A percentile compares a stretch with the other conserved stretches of the same genome.
Conservation (phyloP, 371 early-diverging fungal genomes). For the Smittium culicis region DNA sequence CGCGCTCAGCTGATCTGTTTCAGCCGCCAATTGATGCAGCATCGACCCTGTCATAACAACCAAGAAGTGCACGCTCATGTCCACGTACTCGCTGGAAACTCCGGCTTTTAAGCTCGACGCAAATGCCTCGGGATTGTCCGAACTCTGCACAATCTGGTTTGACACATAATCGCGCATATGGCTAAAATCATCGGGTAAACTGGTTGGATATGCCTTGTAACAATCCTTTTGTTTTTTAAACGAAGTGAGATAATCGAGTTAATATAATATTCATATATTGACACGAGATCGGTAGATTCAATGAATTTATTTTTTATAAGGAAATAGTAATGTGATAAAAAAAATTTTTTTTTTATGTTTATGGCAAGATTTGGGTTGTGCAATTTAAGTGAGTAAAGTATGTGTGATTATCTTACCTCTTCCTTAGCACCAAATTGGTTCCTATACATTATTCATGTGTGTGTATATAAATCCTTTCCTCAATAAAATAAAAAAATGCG, state of each 20-base stretch:
- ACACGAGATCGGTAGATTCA: too few relatives aligned
- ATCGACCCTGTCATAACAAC: background rate
- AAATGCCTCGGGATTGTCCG: background rate
- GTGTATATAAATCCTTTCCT: background rate
- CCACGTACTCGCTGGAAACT: background rate
- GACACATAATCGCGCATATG: background rate
- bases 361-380: too few relatives aligned
- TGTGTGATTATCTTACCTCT: too few relatives aligned
- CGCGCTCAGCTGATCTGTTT: background rate
- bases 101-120: background rate
- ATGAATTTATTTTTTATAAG: too few relatives aligned
- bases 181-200: too few relatives aligned
- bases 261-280: too few relatives aligned
- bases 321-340: too few relatives aligned
- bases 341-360: too few relatives aligned
- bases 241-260: too few relatives aligned
- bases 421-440: constrained; percentile 1
- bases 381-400: too few relatives aligned
- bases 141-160: background rate
- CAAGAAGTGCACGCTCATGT: background rate
- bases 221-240: too few relatives aligned
- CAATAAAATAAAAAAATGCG: constrained; percentile 2
- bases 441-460: background rate
- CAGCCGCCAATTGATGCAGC: background rate
- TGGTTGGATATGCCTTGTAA: background rate